Evolutionary conservation across 2,329 filamentous ascomycete genomes (phyloP), one percentile per base, ranked within the genome.

Genomic region (Cladorrhinum sp.): DNA sequence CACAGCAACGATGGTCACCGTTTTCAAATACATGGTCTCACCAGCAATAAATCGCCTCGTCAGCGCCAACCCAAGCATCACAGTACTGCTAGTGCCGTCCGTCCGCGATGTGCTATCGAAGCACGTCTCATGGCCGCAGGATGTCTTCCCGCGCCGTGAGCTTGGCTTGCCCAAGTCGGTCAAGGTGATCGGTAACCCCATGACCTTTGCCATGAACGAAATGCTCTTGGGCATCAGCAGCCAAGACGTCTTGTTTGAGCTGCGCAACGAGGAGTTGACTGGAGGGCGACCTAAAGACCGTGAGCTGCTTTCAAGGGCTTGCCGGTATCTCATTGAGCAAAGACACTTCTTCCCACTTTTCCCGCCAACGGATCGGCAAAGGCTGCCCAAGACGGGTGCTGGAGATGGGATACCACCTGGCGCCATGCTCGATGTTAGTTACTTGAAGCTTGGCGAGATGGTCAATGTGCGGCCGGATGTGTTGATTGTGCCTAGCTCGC

Each of bases 341-440:
- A 81, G 93, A 6, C 92, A 95, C 71, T 98, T 93, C 74, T 92
- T 92, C 69, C 95, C 95, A 0, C 76, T 98, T 0, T 97, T 93
- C 70, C 95, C 95, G 5, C 87, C 93, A 0, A 82, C 87, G 12
- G 86, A 89, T 55, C 82, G 92, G 53, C 81, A 85, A 60, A 85
- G 78, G 65, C 76, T 91, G 58, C 86, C 88, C 27, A 88, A 83
- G 71, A 85, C 85, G 1, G 86, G 86, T 0, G 84, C 82, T 1
- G 79, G 77, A 18, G 80, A 83, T 61, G 84, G 82, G 0, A 68
- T 84, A 38, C 85, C 85, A 3, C 87, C 89, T 0, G 93, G 93
- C 0, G 86, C 91, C 0, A 87, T 89, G 79, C 73, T 98, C 55
- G 95, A 99, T 74, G 77, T 91, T 20, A 88, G 88, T 64, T 96